Base-by-base conservation (phyloP, 2,329 filamentous ascomycete genomes). In the Neoscytalidium dimidiatum region DNA sequence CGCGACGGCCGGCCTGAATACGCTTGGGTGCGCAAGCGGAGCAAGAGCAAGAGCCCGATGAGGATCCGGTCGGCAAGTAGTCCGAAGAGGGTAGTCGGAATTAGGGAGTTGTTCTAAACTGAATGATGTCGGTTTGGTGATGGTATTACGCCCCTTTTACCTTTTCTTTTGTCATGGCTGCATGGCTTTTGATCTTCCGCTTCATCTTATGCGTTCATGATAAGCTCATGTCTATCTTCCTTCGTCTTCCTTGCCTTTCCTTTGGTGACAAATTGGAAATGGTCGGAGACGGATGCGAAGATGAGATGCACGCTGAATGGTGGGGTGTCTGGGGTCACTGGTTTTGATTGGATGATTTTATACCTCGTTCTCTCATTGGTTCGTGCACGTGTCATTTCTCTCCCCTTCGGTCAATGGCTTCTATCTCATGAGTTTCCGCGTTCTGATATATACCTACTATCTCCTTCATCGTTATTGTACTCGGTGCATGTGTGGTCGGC, bases 1-100 rank as follows among this genome's bases (percentile, higher is more conserved):
- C 73, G 75, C 46, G 71, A 71, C 17, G 72, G 74, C 17, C 76
- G 78, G 69, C 75, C 75, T 33, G 77, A 81, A 53, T 82, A 81
- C 64, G 81, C 81, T 4, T 82, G 79, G 73, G 81, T 82, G 67
- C 66, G 77, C 35, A 76, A 53, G 61, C 61, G 61, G 11, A 44
- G 48, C 31, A 52, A 53, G 26, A 46, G 35, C 49, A 64, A 64
- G 61, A 64, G 61, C 49, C 48, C 61, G 48, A 44, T 64, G 33
- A 23, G 61, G 6, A 38, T 60, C 8, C 23, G 56, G 26, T 11
- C 56, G 4, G 23, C 38, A 11, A 60, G 56, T 41, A 60, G 56
- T 41, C 56, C 56, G 4, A 72, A 71, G 60, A 71, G 71, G 65
- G 71, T 74, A 64, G 71, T 74, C 2, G 74, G 69, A 19, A 67